A percentile compares a stretch with the other conserved stretches of the same genome.
phyloP scores from a whole-genome alignment of 2,329 filamentous ascomycete genomes.

The Penicillium rolfsii region DNA sequence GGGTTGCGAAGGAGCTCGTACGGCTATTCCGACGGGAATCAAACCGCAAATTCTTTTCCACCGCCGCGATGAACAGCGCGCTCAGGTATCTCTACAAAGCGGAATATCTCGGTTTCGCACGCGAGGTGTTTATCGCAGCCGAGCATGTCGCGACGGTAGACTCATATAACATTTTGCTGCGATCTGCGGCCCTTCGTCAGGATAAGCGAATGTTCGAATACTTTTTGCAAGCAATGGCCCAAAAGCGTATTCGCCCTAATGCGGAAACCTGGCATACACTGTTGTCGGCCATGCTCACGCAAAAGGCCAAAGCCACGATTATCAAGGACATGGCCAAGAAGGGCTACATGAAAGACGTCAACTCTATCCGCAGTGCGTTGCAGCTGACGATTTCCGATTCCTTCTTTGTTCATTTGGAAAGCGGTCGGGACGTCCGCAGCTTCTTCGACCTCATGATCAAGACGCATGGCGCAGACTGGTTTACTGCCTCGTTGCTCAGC shows the following conservation, averaged over 20 bases:
- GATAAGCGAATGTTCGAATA: constrained; percentile 46
- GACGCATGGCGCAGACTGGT: constrained; percentile 43
- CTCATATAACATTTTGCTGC: constrained; percentile 52
- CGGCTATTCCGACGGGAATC: constrained; percentile 39
- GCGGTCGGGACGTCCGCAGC: constrained; percentile 36
- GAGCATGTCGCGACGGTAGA: constrained; percentile 44
- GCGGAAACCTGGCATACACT: constrained; percentile 49
- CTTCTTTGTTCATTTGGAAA: constrained; percentile 39
- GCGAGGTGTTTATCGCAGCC: constrained; percentile 40
- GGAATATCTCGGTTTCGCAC: constrained; percentile 37
- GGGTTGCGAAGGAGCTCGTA: constrained; percentile 32
- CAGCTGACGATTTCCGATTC: constrained; percentile 38
- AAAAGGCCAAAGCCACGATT: constrained; percentile 34
- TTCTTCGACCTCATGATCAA: constrained; percentile 46
- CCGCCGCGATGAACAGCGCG: constrained; percentile 47
- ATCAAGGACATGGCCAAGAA: constrained; percentile 37
- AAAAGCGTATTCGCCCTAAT: constrained; percentile 44
- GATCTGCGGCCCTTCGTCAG: constrained; percentile 40
- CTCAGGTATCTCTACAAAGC: constrained; percentile 43
- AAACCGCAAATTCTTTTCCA: constrained; percentile 40
- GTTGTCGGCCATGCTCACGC: constrained; percentile 35
- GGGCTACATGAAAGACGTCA: constrained; percentile 35
- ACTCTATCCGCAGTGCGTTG: constrained; percentile 32
- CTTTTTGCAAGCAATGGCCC: constrained; percentile 45
- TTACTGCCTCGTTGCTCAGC: constrained; percentile 41